phyloP scores from a whole-genome alignment of 805 yeast species.

The Saccharomycopsis selenospora region DNA sequence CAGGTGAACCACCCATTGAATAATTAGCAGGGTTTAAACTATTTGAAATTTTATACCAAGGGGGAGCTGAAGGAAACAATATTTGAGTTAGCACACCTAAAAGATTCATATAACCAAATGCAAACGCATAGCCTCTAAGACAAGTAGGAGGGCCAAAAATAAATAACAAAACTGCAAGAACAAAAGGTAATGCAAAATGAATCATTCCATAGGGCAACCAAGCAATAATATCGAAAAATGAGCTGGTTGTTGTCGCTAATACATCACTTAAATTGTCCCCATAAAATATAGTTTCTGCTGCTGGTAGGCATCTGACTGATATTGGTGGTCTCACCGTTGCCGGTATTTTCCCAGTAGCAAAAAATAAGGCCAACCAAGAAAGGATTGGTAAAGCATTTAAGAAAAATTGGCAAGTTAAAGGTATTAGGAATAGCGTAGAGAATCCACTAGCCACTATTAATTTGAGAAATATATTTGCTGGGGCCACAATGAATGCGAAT shows the following conservation, averaged over 20 bases:
- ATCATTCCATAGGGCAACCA: slow-evolving; percentile 93
- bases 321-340: slow-evolving; percentile 77
- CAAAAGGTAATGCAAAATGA: slow-evolving; percentile 84
- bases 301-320: slow-evolving; percentile 80
- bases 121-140: slow-evolving; percentile 76
- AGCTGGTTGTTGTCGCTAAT: slow-evolving; percentile 64
- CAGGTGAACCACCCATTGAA: slow-evolving; percentile 89
- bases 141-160: slow-evolving; percentile 89
- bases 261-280: slow-evolving; percentile 86
- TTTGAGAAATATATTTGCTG: slow-evolving; percentile 41
- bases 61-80: slow-evolving; percentile 90
- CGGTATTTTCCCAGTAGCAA: slow-evolving; percentile 69
- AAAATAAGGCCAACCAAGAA: slow-evolving; percentile 80
- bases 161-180: slow-evolving; percentile 70
- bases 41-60: slow-evolving; percentile 85
- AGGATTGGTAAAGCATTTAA: slow-evolving; percentile 75
- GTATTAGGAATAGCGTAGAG: slow-evolving; percentile 48
- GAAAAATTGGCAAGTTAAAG: slow-evolving; percentile 78
- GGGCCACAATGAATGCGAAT: slow-evolving; percentile 52
- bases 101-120: slow-evolving; percentile 92
- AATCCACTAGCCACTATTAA: slow-evolving; percentile 32
- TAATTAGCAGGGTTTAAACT: slow-evolving; percentile 89
- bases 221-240: slow-evolving; percentile 72
- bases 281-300: slow-evolving; percentile 82
- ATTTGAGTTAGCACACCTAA: slow-evolving; percentile 79